Percentiles rank a stretch among this genome's conserved stretches.
Evolutionary conservation across 805 yeast genomes (phyloP).

Genomic region (Scheffersomyces amazonensis): DNA sequence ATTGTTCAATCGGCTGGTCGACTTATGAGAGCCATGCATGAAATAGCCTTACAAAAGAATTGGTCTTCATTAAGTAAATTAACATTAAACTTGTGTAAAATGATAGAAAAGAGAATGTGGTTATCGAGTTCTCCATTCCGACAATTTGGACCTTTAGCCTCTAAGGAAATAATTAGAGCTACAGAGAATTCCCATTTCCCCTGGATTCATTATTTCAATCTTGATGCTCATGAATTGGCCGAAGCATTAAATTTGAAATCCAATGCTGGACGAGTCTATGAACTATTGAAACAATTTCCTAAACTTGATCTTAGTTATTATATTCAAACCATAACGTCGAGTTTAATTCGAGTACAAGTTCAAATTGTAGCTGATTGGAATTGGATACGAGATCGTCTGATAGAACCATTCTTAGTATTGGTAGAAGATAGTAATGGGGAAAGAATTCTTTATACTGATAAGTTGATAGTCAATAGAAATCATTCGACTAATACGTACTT

Average conservation of each 20-base stretch:
- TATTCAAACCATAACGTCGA: constrained; percentile 75
- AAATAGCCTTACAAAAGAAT: constrained; percentile 63
- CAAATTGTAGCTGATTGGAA: constrained; percentile 70
- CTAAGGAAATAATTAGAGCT: constrained; percentile 64
- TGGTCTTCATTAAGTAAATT: constrained; percentile 67
- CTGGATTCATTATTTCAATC: constrained; percentile 70
- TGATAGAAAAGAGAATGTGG: constrained; percentile 86
- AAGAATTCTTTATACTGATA: constrained; percentile 57
- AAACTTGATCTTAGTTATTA: constrained; percentile 53
- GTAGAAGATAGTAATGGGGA: constrained; percentile 88
- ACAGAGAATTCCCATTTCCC: constrained; percentile 82
- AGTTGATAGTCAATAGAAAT: constrained; percentile 48
- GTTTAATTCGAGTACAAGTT: constrained; percentile 61
- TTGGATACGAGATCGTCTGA: constrained; percentile 54
- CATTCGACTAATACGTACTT: constrained; percentile 53
- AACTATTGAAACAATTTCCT: constrained; percentile 72
- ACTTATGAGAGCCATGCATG: constrained; percentile 79
- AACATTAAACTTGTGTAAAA: constrained; percentile 66
- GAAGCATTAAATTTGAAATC: constrained; percentile 74
- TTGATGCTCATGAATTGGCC: constrained; percentile 76
- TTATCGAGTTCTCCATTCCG: constrained; percentile 78
- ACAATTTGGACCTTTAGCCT: constrained; percentile 69
- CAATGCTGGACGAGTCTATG: constrained; percentile 57
- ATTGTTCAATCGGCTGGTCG: constrained; percentile 93
- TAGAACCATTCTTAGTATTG: constrained; percentile 62